Percentiles rank a stretch among this genome's conserved stretches.
These are phyloP conservation scores for Verticillium albo-atrum DNA, from an alignment of 2,329 filamentous ascomycete genomes.

Conservation along the genomic window DNA sequence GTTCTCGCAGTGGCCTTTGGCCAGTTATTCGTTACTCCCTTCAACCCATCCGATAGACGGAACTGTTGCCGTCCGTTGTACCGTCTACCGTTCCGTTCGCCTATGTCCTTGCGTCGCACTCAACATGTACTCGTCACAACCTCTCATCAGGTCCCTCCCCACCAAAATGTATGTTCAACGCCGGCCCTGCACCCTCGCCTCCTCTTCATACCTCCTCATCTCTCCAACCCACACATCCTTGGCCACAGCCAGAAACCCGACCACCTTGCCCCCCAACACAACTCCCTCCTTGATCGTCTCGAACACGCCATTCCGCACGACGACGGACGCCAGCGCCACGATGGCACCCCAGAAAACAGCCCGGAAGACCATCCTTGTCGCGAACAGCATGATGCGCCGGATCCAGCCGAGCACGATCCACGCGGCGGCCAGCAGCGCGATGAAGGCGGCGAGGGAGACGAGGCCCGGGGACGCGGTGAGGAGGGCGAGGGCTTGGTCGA, in stretches of 20 bases:
- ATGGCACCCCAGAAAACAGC: constrained; percentile 62
- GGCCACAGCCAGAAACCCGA: constrained; percentile 41
- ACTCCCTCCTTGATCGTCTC: constrained; percentile 57
- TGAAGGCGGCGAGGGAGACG: constrained; percentile 39
- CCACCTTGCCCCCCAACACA: constrained; percentile 35
- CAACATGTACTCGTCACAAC: too few species aligned
- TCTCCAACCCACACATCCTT: constrained; percentile 53
- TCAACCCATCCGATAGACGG: too few species aligned
- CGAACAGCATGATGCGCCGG: constrained; percentile 69
- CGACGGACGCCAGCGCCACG: constrained; percentile 45
- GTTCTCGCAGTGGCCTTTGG: too few species aligned
- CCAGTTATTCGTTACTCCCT: too few species aligned
- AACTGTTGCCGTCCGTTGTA: too few species aligned
- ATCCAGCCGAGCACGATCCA: constrained; percentile 68
- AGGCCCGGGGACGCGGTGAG: constrained; percentile 35
- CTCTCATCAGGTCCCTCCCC: neutral
- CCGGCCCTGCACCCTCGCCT: constrained; percentile 25
- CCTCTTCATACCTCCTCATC: constrained; percentile 52
- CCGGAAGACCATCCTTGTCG: constrained; percentile 62
- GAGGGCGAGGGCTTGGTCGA: constrained; percentile 31
- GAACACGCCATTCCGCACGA: constrained; percentile 63
- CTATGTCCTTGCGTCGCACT: neutral
- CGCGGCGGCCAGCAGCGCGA: constrained; percentile 53
- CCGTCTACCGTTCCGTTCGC: too few species aligned
- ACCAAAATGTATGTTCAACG: too few species aligned